Conservation (phyloP, 2,329 filamentous ascomycete genomes). For the Elsinoe fawcettii region DNA sequence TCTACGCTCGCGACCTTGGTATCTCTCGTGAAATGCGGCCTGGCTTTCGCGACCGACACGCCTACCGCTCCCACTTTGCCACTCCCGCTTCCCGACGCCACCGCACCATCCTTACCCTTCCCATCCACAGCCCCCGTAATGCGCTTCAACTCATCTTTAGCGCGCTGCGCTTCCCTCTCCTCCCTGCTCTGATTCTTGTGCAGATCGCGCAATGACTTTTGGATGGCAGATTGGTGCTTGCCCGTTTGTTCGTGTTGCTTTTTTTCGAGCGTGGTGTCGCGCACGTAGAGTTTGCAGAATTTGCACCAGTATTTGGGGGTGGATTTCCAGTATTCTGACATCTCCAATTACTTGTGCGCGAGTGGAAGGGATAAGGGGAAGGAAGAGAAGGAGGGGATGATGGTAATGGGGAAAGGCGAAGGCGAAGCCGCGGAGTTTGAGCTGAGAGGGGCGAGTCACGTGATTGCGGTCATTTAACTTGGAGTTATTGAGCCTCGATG, state of each 20-base stretch:
- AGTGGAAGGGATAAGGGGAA: neutral
- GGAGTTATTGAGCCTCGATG: no score
- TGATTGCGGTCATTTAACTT: no score
- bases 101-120: no score
- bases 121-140: slow-evolving; percentile 67
- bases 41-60: slow-evolving; percentile 27
- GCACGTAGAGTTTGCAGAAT: slow-evolving; percentile 82
- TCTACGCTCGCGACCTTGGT: slow-evolving; percentile 45
- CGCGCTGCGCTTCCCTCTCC: slow-evolving; percentile 71
- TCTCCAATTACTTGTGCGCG: slow-evolving; percentile 32
- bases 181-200: slow-evolving; percentile 77
- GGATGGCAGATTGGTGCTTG: slow-evolving; percentile 54
- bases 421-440: no score
- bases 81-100: no score
- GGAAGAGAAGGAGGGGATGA: no score
- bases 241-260: slow-evolving; percentile 36
- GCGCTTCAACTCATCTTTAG: slow-evolving; percentile 75
- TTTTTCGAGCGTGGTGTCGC: slow-evolving; percentile 85
- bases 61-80: slow-evolving; percentile 28
- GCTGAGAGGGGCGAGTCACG: neutral
- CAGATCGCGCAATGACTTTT: slow-evolving; percentile 81
- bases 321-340: slow-evolving; percentile 99
- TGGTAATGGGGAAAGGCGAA: no score
- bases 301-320: slow-evolving; percentile 98
- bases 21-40: slow-evolving; percentile 26